Evolutionary conservation across 805 yeast species (phyloP).

Genomic region (Candida krabiensis): DNA sequence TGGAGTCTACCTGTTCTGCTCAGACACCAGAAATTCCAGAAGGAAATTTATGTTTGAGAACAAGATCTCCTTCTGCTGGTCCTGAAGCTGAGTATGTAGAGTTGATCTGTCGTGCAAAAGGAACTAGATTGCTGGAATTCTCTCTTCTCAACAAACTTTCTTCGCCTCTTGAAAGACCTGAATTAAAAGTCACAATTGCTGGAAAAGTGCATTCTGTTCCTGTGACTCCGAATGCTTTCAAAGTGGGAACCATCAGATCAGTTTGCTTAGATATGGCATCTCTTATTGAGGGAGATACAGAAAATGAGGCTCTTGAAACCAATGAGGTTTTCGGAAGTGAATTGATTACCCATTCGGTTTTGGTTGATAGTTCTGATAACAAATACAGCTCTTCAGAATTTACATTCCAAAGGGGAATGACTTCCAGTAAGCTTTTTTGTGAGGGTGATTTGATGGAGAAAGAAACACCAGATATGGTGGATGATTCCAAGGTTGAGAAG

Average conservation of each 20-base stretch:
- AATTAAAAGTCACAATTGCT: slow-evolving; percentile 6
- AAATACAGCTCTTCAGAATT: neutral
- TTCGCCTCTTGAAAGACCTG: slow-evolving; percentile 10
- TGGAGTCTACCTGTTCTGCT: neutral
- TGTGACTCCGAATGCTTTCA: slow-evolving; percentile 16
- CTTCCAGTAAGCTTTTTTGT: too few relatives aligned
- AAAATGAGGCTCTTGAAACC: slow-evolving; percentile 2
- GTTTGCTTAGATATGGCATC: slow-evolving; percentile 12
- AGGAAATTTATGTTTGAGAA: too few relatives aligned
- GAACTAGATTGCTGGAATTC: slow-evolving; percentile 6
- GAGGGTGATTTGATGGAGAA: neutral
- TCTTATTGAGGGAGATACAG: too few relatives aligned
- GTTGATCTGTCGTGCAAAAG: slow-evolving; percentile 4
- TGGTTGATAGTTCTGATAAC: slow-evolving; percentile 2
- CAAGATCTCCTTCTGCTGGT: too few relatives aligned
- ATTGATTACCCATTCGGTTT: neutral
- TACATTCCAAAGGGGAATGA: too few relatives aligned
- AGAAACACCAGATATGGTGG: neutral
- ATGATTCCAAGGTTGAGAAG: neutral
- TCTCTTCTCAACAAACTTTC: slow-evolving; percentile 8
- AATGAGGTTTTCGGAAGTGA: neutral
- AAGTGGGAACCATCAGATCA: slow-evolving; percentile 8
- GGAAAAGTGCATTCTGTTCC: slow-evolving; percentile 2
- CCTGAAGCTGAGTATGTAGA: neutral
- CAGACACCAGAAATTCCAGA: neutral